Evolutionary conservation across 176 grass and related monocot genomes (phyloP).

Genomic region (Typha latifolia): DNA sequence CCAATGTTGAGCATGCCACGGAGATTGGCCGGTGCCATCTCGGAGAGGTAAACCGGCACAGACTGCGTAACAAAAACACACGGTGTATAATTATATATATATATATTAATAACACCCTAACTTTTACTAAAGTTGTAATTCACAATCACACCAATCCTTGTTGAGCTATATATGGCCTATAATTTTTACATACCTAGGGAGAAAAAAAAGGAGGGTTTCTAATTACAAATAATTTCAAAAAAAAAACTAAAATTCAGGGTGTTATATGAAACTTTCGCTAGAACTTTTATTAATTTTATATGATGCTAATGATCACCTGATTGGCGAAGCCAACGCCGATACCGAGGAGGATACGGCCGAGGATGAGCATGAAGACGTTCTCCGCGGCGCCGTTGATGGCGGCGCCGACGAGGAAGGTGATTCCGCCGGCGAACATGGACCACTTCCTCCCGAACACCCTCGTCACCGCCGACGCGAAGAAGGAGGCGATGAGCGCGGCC

Average conservation of each 20-base stretch:
- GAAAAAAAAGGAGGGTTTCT: no score
- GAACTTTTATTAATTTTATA: background rate
- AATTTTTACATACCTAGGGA: no score
- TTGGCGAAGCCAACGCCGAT: slow-evolving; percentile 69
- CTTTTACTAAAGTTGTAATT: no score
- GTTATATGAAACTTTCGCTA: no score
- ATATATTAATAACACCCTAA: no score
- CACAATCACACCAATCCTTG: no score
- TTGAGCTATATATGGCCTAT: no score
- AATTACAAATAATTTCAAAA: no score
- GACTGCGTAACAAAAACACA: slow-evolving; percentile 6
- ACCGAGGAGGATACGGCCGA: slow-evolving; percentile 57
- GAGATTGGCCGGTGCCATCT: slow-evolving; percentile 55
- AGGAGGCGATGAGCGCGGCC: slow-evolving; percentile 60
- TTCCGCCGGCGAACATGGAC: slow-evolving; percentile 84
- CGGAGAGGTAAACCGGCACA: slow-evolving; percentile 55
- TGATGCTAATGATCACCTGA: slow-evolving; percentile 6
- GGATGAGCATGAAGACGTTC: slow-evolving; percentile 47
- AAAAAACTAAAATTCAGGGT: no score
- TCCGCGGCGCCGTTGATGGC: slow-evolving; percentile 46
- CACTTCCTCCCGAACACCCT: slow-evolving; percentile 68
- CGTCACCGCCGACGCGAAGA: slow-evolving; percentile 51
- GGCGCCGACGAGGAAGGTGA: slow-evolving; percentile 60
- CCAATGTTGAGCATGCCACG: slow-evolving; percentile 67
- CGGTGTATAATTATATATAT: background rate